Base-by-base conservation (phyloP, 2,329 filamentous ascomycete genomes). In the Septoria petroselini region DNA sequence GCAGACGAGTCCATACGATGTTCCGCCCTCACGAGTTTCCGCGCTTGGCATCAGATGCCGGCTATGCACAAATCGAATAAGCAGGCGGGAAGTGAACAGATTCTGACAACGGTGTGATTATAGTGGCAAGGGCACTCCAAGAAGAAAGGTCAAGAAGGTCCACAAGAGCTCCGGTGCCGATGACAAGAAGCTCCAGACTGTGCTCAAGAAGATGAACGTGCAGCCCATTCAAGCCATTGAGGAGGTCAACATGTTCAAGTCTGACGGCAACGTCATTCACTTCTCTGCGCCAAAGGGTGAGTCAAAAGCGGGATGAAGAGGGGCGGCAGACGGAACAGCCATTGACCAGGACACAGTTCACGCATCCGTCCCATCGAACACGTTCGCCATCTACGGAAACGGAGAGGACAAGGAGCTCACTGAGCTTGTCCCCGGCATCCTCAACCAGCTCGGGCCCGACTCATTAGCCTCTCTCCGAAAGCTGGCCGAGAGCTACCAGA, bases 231-330 rank as follows among this genome's bases (percentile, higher is more conserved):
- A 95, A 80, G 89, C 88, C 62, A 98, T 98, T 68, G 93, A 98
- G 84, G 93, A 98, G 81, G 93, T 98, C 74, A 98, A 98, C 86
- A 98, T 98, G 93, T 98, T 98, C 86, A 98, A 98, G 87, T 86
- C 88, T 72, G 93, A 98, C 73, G 93, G 93, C 75, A 98, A 98
- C 75, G 93, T 98, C 74, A 97, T 98, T 70, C 93, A 98, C 83
- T 98, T 98, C 73, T 86, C 89, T 67, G 88, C 88, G 69, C 93
- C 93, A 66, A 96, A 96, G 82, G 93, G 93, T 97, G 77, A 70
- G 82, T 78, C 9, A 34, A 11, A 17, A 18, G 14, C 29, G 11
- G 23, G 15, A 17, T 2, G 15, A 7, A 30, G 15, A 14, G 11
- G 27, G 11, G 5, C 18, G 25, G 18, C 7, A 48, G 3, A 12